Conservation (phyloP, 768 basidiomycete species). For the Suillus cothurnatus region DNA sequence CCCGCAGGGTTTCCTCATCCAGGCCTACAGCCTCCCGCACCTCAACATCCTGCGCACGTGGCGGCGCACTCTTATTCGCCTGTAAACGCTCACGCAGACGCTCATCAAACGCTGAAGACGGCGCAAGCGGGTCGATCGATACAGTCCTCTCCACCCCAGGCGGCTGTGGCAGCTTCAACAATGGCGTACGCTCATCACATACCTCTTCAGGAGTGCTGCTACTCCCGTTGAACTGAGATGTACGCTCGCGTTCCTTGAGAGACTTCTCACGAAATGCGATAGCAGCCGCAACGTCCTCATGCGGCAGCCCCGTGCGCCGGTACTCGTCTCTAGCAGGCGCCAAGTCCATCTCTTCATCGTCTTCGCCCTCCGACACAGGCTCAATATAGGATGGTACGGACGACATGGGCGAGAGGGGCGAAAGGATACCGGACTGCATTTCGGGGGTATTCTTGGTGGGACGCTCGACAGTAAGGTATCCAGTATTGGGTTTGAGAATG, state of each 20-base stretch:
- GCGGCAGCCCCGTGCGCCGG: conserved; percentile 74
- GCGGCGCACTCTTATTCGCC: conserved; percentile 28
- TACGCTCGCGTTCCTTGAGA: conserved; percentile 50
- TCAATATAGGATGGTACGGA: conserved; percentile 66
- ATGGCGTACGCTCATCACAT: conserved; percentile 40
- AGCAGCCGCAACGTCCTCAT: conserved; percentile 78
- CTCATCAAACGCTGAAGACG: conserved; percentile 82
- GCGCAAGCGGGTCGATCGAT: conserved; percentile 86
- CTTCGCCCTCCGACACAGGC: conserved; percentile 94
- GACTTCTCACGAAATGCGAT: conserved; percentile 84
- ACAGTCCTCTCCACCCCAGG: conserved; percentile 39
- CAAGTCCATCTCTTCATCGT: conserved; percentile 73
- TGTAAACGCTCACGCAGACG: conserved; percentile 70
- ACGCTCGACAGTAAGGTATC: conserved; percentile 76
- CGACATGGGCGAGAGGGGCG: conserved; percentile 16
- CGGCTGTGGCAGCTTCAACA: conserved; percentile 31
- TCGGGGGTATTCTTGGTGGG: conserved; percentile 61
- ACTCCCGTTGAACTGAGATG: conserved; percentile 9
- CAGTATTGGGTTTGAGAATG: conserved; percentile 90
- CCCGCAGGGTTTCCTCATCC: conserved; percentile 38
- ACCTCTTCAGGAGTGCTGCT: conserved; percentile 19
- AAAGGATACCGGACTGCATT: conserved; percentile 40
- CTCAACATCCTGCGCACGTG: conserved; percentile 24
- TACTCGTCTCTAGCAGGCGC: conserved; percentile 81
- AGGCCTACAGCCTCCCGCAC: conserved; percentile 33